Evolutionary conservation across 495 filamentous ascomycete genomes (phyloP).

Genomic region (Lophium mytilinum): DNA sequence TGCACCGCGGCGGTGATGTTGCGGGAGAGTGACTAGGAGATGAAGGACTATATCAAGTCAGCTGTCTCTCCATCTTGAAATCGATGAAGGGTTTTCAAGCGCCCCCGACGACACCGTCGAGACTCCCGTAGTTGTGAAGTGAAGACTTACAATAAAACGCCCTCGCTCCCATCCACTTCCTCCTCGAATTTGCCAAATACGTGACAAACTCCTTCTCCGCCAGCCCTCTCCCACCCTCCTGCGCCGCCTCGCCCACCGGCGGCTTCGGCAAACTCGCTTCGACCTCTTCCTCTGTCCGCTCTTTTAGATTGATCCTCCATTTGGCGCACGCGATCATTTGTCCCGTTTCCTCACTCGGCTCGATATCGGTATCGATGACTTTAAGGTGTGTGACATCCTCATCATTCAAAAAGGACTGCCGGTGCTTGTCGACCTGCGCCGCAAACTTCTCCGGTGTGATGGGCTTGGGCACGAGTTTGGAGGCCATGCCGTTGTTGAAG

Average conservation of each 20-base stretch:
- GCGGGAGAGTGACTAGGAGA: slow-evolving; percentile 18
- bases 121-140: no score
- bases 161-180: slow-evolving; percentile 13
- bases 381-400: slow-evolving; percentile 13
- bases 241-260: neutral
- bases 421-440: neutral
- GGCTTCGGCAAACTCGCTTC: slow-evolving; percentile 5
- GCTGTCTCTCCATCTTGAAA: slow-evolving; percentile 1
- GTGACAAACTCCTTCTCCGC: slow-evolving; percentile 12
- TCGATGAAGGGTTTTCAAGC: neutral
- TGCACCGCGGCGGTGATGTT: slow-evolving; percentile 21
- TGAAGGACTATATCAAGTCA: slow-evolving; percentile 10
- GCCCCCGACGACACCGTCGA: no score
- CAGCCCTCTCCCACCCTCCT: neutral
- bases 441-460: neutral
- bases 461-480: neutral
- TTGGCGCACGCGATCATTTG: slow-evolving; percentile 19
- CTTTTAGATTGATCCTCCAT: slow-evolving; percentile 18
- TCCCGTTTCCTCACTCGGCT: neutral
- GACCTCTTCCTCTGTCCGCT: slow-evolving; percentile 9
- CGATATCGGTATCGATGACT: slow-evolving; percentile 21
- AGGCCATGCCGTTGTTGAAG: slow-evolving; percentile 14
- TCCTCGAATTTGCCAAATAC: slow-evolving; percentile 2
- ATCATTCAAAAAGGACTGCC: neutral
- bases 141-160: slow-evolving; percentile 22